Evolutionary conservation across 768 basidiomycete species (phyloP).

Genomic region (Galerina sulciceps): DNA sequence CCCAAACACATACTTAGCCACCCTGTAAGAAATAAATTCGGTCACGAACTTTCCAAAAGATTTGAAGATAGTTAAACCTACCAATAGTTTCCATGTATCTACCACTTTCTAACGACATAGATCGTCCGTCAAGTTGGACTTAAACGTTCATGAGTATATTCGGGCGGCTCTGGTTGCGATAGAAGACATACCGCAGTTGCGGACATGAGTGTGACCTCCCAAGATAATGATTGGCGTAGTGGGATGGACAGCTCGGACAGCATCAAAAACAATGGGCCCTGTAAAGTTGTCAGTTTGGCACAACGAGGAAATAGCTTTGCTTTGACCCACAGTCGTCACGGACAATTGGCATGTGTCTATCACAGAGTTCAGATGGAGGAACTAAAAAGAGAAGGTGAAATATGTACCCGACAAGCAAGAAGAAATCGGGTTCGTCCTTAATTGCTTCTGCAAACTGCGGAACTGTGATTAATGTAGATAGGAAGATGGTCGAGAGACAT

Average conservation of each 20-base stretch:
- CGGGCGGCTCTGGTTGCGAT: not conserved
- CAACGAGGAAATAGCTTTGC: conserved; percentile 7
- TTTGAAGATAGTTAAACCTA: conserved; percentile 29
- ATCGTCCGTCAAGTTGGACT: conserved; percentile 74
- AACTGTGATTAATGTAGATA: not conserved
- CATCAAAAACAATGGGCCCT: conserved; percentile 78
- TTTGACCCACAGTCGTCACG: conserved; percentile 61
- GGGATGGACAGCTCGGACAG: conserved; percentile 74
- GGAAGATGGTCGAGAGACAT: conserved; percentile 10
- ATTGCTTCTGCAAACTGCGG: conserved; percentile 78
- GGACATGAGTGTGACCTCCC: conserved; percentile 82
- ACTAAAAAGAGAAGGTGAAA: not conserved
- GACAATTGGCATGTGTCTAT: conserved; percentile 83
- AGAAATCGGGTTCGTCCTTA: conserved; percentile 80
- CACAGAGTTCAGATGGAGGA: not conserved
- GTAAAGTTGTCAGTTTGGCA: not conserved
- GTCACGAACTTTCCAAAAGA: not conserved
- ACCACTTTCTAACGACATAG: conserved; percentile 82
- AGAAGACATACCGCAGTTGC: conserved; percentile 66
- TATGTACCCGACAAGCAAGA: conserved; percentile 71
- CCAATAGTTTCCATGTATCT: conserved; percentile 94
- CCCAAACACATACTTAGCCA: conserved; percentile 64
- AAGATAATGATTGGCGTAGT: conserved; percentile 83
- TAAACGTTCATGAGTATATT: not conserved
- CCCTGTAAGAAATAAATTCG: conserved; percentile 32